Conservation (phyloP, 495 filamentous ascomycete genomes). For the Aspergillus saccharolyticus region DNA sequence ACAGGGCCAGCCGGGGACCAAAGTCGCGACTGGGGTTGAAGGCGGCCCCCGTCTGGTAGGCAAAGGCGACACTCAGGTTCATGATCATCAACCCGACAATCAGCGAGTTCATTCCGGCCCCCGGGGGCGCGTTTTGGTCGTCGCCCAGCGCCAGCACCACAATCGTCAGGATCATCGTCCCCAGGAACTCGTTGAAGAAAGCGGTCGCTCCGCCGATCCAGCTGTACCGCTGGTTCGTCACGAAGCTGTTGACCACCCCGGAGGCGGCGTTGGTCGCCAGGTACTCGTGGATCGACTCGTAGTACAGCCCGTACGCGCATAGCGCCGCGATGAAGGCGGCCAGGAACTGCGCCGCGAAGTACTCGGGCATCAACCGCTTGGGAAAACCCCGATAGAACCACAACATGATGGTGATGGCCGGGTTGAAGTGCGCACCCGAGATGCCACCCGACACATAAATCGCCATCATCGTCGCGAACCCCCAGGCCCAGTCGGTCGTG, state of each 20-base stretch:
- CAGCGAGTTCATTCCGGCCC: constrained; percentile 48
- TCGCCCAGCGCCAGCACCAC: constrained; percentile 51
- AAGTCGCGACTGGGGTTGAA: constrained; percentile 51
- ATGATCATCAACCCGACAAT: constrained; percentile 45
- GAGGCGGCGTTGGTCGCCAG: constrained; percentile 25
- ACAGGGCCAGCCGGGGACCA: constrained; percentile 40
- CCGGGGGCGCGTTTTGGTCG: constrained; percentile 50
- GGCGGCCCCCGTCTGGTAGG: constrained; percentile 44
- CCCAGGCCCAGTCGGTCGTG: constrained; percentile 51
- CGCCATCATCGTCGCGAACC: constrained; percentile 52
- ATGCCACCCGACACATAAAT: constrained; percentile 54
- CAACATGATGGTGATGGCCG: constrained; percentile 43
- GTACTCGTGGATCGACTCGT: constrained; percentile 41
- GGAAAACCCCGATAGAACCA: constrained; percentile 51
- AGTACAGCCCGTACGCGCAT: constrained; percentile 46
- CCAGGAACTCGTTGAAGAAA: constrained; percentile 49
- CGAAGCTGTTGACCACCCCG: constrained; percentile 38
- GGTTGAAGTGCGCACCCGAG: constrained; percentile 53
- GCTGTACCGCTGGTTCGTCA: constrained; percentile 35
- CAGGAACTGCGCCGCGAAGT: constrained; percentile 47
- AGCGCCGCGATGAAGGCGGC: constrained; percentile 41
- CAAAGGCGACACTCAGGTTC: constrained; percentile 39
- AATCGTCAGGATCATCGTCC: constrained; percentile 39
- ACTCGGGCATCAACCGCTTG: constrained; percentile 39
- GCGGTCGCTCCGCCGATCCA: constrained; percentile 44